A percentile compares a stretch with the other conserved stretches of the same genome.
phyloP scores from a whole-genome alignment of 2,329 filamentous ascomycete genomes.

The Cryphonectria parasitica region DNA sequence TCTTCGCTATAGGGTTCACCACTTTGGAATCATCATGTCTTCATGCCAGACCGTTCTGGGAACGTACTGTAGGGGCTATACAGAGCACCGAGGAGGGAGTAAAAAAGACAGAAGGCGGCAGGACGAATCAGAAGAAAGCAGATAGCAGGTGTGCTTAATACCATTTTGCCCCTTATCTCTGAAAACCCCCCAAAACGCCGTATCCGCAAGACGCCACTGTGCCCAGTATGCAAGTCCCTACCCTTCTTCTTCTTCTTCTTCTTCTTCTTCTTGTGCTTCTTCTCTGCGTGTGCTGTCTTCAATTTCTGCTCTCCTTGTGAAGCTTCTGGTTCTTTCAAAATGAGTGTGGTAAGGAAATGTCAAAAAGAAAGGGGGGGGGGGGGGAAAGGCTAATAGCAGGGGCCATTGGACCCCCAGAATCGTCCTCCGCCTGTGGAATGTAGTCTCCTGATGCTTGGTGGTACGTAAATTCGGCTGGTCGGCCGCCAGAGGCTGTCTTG shows the following conservation, averaged over 20 bases:
- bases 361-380: neutral
- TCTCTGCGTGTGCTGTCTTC: neutral
- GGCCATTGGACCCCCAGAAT: neutral
- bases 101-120: neutral
- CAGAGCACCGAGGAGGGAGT: neutral
- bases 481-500: neutral
- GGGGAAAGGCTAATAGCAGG: neutral
- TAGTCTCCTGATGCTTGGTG: neutral
- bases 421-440: slow-evolving; percentile 3
- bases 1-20: neutral
- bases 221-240: slow-evolving; percentile 17
- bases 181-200: slow-evolving; percentile 19
- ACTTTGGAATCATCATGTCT: neutral
- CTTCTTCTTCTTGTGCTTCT: neutral
- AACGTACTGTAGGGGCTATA: neutral
- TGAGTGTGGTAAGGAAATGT: slow-evolving; percentile 22
- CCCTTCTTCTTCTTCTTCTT: neutral
- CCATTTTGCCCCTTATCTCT: slow-evolving; percentile 26
- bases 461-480: neutral
- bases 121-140: slow-evolving; percentile 12
- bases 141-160: slow-evolving; percentile 22
- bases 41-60: neutral
- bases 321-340: neutral
- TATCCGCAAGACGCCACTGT: slow-evolving; percentile 20
- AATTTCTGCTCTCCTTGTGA: neutral